These are phyloP conservation scores for Trametes sp. DNA, from an alignment of 1,284 basidiomycete species.

Conservation along the genomic window DNA sequence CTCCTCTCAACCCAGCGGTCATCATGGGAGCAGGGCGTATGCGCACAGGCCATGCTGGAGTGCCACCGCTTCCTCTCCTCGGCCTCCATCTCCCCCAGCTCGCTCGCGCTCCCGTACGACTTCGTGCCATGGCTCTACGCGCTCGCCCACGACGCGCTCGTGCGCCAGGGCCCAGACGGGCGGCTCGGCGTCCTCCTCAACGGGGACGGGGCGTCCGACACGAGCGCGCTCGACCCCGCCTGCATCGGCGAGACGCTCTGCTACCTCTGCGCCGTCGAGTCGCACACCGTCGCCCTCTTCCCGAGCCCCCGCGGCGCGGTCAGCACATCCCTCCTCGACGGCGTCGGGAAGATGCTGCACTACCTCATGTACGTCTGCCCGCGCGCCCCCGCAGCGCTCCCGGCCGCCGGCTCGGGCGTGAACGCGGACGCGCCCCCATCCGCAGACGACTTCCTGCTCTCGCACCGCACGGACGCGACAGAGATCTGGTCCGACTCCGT, in stretches of 20 bases:
- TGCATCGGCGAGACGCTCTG: constrained; percentile 33
- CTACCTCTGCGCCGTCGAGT: constrained; percentile 20
- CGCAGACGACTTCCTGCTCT: constrained; percentile 20
- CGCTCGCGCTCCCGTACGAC: constrained; percentile 7
- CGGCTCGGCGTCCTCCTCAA: constrained; percentile 34
- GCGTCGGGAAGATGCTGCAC: constrained; percentile 33
- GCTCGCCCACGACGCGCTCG: constrained; percentile 33
- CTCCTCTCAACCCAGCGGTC: constrained; percentile 34
- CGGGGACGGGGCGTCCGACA: constrained; percentile 33
- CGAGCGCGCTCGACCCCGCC: constrained; percentile 33
- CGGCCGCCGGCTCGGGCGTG: too few species aligned
- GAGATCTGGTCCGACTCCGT: constrained; percentile 39
- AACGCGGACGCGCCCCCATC: background rate
- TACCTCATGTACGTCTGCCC: constrained; percentile 33
- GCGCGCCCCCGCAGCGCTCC: constrained; percentile 22
- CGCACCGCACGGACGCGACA: constrained; percentile 34
- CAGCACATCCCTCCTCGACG: constrained; percentile 16
- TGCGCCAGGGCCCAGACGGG: constrained; percentile 34
- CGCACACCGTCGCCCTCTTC: background rate
- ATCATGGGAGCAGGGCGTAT: constrained; percentile 38
- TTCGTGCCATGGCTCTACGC: constrained; percentile 30
- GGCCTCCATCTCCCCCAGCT: background rate
- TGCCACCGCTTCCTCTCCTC: constrained; percentile 18
- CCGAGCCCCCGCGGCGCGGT: constrained; percentile 10
- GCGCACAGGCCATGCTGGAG: constrained; percentile 38